Percentiles rank a stretch among this genome's conserved stretches.
phyloP scores from a whole-genome alignment of 257 asterid genomes.

The Solanum paucissectum region DNA sequence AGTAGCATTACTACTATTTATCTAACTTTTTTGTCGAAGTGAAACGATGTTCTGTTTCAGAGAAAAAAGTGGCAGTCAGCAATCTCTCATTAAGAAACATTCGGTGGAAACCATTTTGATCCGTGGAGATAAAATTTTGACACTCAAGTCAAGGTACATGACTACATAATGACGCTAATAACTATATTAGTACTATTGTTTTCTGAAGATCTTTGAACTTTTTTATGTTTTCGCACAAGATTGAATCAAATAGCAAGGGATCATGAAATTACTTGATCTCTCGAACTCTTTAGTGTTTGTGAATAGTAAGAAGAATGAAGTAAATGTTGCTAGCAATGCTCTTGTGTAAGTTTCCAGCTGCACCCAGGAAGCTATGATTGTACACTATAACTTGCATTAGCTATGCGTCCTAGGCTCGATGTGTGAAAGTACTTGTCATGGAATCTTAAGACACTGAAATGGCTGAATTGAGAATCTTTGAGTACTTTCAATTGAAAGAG shows the following conservation, averaged over 20 bases:
- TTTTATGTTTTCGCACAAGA: not conserved
- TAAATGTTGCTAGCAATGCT: not conserved
- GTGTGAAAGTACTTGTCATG: not conserved
- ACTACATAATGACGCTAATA: not conserved
- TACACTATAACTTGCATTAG: not conserved
- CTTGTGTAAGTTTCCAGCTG: not conserved
- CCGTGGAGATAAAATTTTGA: not conserved
- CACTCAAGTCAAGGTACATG: not conserved
- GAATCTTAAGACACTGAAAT: not conserved
- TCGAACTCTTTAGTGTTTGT: not conserved
- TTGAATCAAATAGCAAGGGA: not conserved
- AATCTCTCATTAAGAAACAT: not conserved
- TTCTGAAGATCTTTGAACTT: not conserved
- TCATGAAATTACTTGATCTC: not conserved
- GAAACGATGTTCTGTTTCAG: too few relatives aligned
- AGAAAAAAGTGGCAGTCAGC: too few relatives aligned
- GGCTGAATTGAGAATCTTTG: not conserved
- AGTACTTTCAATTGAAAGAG: not conserved
- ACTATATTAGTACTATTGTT: not conserved
- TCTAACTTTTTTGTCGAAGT: too few relatives aligned
- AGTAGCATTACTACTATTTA: too few relatives aligned
- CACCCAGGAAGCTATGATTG: not conserved
- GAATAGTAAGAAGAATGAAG: not conserved
- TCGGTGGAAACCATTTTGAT: not conserved
- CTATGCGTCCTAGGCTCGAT: not conserved